Evolutionary conservation across 345 rosid species (phyloP).

Genomic region (Eucalyptus pauciflora): DNA sequence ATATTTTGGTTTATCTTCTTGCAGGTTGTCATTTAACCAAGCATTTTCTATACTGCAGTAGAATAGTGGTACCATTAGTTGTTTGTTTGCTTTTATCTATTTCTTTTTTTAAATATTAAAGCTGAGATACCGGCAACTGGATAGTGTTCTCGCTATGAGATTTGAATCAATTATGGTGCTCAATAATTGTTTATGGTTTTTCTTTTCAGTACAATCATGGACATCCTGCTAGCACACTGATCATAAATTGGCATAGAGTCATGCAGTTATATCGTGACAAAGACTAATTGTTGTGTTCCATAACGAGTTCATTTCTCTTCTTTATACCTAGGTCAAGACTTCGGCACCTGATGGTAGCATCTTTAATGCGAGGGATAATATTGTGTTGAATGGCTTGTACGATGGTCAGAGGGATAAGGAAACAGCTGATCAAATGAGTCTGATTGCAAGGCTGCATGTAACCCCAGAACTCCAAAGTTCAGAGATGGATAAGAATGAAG

Average conservation of each 20-base stretch:
- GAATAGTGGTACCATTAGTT: neutral
- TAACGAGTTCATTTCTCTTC: neutral
- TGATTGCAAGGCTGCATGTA: conserved; percentile 22
- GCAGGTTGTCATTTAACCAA: neutral
- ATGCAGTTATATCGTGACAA: neutral
- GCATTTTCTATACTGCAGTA: neutral
- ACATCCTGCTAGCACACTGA: neutral
- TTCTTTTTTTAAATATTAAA: neutral
- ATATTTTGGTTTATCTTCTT: neutral
- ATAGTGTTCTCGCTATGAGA: neutral
- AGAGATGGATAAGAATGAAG: conserved; percentile 10
- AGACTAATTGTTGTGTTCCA: neutral
- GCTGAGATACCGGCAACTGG: neutral
- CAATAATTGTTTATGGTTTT: neutral
- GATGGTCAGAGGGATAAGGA: conserved; percentile 26
- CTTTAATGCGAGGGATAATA: conserved; percentile 25
- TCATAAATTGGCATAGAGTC: neutral
- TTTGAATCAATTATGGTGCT: neutral
- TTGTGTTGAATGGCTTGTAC: conserved; percentile 14
- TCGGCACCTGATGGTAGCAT: conserved; percentile 34
- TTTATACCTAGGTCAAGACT: conserved; percentile 32
- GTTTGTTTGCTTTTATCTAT: neutral
- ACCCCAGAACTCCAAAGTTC: conserved; percentile 14
- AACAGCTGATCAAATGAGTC: conserved; percentile 10
- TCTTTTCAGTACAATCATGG: neutral